phyloP scores from a whole-genome alignment of 495 filamentous ascomycete genomes.

The Venustampulla echinocandica region DNA sequence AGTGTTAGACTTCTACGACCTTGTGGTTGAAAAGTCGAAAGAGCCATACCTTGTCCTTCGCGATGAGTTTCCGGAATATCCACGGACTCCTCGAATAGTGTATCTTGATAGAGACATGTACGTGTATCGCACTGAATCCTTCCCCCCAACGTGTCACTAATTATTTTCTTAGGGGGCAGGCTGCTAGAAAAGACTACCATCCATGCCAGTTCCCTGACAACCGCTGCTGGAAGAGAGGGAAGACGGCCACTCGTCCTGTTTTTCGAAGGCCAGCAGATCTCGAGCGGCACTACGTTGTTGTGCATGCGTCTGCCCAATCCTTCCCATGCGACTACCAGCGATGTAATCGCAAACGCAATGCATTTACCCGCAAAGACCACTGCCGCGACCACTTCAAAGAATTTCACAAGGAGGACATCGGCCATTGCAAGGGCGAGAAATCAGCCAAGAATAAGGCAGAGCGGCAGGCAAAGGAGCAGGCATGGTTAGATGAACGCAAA shows the following conservation, averaged over 20 bases:
- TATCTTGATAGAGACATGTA: slow-evolving; percentile 2
- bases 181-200: slow-evolving; percentile 5
- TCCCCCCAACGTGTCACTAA: neutral
- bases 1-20: neutral
- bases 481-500: slow-evolving; percentile 25
- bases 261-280: slow-evolving; percentile 42
- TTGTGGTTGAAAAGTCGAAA: neutral
- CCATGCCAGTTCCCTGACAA: slow-evolving; percentile 28
- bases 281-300: slow-evolving; percentile 33
- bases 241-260: slow-evolving; percentile 10
- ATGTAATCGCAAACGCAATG: slow-evolving; percentile 6
- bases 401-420: slow-evolving; percentile 41
- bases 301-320: slow-evolving; percentile 21
- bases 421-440: slow-evolving; percentile 11
- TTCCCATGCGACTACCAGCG: slow-evolving; percentile 22
- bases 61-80: neutral
- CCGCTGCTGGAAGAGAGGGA: slow-evolving; percentile 1
- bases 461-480: slow-evolving; percentile 5
- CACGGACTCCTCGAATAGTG: neutral
- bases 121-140: neutral
- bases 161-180: neutral
- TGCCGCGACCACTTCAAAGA: slow-evolving; percentile 40
- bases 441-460: neutral
- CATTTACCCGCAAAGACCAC: slow-evolving; percentile 22
- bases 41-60: neutral